Conservation (phyloP, 2,329 filamentous ascomycete species). For the Fusarium dimerum region DNA sequence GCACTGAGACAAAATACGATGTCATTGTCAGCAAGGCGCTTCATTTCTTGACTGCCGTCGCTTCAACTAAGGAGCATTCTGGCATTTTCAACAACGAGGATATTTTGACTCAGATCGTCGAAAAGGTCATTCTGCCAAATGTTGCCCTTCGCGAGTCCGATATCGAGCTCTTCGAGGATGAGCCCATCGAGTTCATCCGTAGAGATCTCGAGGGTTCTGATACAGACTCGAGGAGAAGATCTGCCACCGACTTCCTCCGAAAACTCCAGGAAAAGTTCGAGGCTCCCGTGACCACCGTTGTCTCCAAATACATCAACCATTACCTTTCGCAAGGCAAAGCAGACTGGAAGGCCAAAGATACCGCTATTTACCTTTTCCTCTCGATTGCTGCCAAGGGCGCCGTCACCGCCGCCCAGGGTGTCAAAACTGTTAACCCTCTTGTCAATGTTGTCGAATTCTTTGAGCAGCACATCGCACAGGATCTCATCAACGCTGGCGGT, state of each 20-base stretch:
- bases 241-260: constrained; percentile 91
- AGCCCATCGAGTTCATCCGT: constrained; percentile 97
- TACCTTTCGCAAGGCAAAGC: constrained; percentile 78
- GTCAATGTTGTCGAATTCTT: constrained; percentile 95
- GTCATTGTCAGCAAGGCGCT: constrained; percentile 91
- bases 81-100: constrained; percentile 81
- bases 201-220: constrained; percentile 95
- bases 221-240: constrained; percentile 86
- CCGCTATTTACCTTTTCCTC: constrained; percentile 94
- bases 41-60: constrained; percentile 90
- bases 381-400: constrained; percentile 91
- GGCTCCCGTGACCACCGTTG: constrained; percentile 79
- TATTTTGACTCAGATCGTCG: constrained; percentile 82
- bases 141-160: constrained; percentile 90
- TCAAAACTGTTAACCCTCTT: constrained; percentile 83
- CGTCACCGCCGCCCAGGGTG: constrained; percentile 83
- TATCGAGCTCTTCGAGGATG: constrained; percentile 94
- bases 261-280: constrained; percentile 90
- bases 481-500: constrained; percentile 70
- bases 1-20: constrained; percentile 89
- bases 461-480: constrained; percentile 86
- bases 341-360: constrained; percentile 98
- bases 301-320: constrained; percentile 82
- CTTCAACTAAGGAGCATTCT: constrained; percentile 75
- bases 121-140: constrained; percentile 95